Conservation (phyloP, 352 stramenopile genomes). For the Globisporangium canariense region DNA sequence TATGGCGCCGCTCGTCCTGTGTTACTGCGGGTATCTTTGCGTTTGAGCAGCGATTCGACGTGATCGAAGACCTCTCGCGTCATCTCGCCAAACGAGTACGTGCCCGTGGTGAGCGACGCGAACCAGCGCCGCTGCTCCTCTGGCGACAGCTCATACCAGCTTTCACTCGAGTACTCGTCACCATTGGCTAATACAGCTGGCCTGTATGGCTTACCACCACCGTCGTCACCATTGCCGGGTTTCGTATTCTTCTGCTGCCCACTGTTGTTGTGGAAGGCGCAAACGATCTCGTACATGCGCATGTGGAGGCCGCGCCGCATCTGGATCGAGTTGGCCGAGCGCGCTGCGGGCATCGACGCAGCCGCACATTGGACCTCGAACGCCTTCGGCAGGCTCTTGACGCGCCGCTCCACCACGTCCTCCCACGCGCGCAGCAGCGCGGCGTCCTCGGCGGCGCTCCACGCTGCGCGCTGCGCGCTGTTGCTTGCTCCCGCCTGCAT, state of each 20-base stretch:
- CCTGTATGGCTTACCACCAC: not conserved
- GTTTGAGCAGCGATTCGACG: not conserved
- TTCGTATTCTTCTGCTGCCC: not conserved
- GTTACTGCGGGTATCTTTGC: not conserved
- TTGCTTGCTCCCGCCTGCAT: no score
- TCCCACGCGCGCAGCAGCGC: slow-evolving; percentile 12
- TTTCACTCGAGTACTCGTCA: slow-evolving; percentile 1
- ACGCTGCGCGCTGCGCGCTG: not conserved
- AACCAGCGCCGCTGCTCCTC: slow-evolving; percentile 9
- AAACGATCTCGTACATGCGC: slow-evolving; percentile 1
- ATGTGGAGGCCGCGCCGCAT: slow-evolving; percentile 1
- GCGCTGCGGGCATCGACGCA: not conserved
- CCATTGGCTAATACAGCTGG: not conserved
- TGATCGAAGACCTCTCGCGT: not conserved
- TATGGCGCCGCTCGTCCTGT: not conserved
- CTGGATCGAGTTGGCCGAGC: not conserved
- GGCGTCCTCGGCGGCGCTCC: slow-evolving; percentile 4
- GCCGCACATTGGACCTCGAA: not conserved
- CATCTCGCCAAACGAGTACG: not conserved
- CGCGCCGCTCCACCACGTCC: not conserved
- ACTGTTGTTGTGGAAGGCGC: not conserved
- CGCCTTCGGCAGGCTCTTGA: not conserved
- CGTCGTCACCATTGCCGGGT: not conserved
- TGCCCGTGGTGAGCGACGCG: not conserved
- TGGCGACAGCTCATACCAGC: not conserved